These are phyloP conservation scores for Auricularia sp. DNA, from an alignment of 768 basidiomycete species.

Conservation along the genomic window DNA sequence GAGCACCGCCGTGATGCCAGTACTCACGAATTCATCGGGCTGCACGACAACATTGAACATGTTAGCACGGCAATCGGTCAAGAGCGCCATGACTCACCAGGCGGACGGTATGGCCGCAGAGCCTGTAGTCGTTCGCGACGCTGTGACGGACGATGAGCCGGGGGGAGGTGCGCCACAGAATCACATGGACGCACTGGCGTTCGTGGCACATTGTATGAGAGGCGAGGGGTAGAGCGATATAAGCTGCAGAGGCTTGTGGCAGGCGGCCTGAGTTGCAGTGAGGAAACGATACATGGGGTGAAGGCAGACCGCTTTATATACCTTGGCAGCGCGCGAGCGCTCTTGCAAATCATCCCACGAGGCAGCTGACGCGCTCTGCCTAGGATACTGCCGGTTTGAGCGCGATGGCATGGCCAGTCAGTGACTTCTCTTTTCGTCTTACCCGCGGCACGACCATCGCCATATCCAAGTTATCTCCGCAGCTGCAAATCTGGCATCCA, in stretches of 20 bases:
- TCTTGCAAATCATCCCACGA: background rate
- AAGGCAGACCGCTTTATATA: background rate
- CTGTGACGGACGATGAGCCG: background rate
- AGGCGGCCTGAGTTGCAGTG: background rate
- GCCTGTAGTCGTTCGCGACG: background rate
- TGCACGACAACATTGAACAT: background rate
- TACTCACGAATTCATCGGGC: background rate
- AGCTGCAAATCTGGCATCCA: too few species aligned
- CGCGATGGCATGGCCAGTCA: background rate
- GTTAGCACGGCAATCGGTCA: background rate
- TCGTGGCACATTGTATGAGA: background rate
- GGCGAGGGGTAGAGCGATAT: background rate
- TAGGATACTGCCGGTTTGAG: background rate
- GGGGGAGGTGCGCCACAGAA: background rate
- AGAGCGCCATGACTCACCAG: background rate
- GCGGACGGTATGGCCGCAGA: background rate
- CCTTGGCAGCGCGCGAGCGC: background rate
- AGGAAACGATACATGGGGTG: background rate
- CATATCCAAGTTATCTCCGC: too few species aligned
- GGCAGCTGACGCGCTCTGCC: background rate
- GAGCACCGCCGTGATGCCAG: background rate
- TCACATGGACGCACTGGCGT: background rate
- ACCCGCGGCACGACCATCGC: background rate
- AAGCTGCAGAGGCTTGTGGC: too few species aligned
- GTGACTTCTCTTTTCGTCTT: background rate